Evolutionary conservation across 202 grass and related monocot genomes (phyloP), one percentile per base, ranked within the genome.

Genomic region (Zoysia matrella): DNA sequence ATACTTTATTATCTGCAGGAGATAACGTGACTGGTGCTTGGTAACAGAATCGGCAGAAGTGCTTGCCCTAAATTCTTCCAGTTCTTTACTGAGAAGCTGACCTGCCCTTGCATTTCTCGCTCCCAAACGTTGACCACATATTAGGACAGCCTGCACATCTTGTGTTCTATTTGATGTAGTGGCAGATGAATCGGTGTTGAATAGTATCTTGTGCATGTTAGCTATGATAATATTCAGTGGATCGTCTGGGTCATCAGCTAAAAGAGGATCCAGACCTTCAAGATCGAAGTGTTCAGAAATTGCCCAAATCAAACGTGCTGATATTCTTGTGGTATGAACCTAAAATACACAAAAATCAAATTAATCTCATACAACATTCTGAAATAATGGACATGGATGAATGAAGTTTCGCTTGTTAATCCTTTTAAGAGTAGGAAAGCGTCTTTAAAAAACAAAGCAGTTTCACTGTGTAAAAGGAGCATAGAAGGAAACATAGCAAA

Each of bases 231-330:
- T 98, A 85, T 98, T 98, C 73, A 98, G 53, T n/a, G 96, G 96
- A 78, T 98, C 96, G 74, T 98, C 96, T 53, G 96, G 96, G 71
- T 98, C 96, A 90, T 98, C 96, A 83, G 96, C 96, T 78, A 98
- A 89, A 86, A 98, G 90, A 39, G 96, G 96, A 84, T 98, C 96
- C 62, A 98, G 78, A 71, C 96, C 96, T 84, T 98, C 96, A 82
- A 98, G 85, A 86, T 98, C 96, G 70, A 98, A 93, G 69, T 98
- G 96, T 86, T 98, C 96, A 52, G 90, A 88, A 80, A 98, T 93
- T 67, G 96, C 92, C 92, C 92, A 98, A 82, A 95, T 92, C 65
- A 98, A 82, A 10, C 90, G 92, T 65, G 90, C 71, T 73, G 82
- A 90, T 90, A 98, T 92, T 77, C 92, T 88, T 79, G 90, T 86